Conservation (phyloP, 2,329 filamentous ascomycete species). For the Nemania diffusa region DNA sequence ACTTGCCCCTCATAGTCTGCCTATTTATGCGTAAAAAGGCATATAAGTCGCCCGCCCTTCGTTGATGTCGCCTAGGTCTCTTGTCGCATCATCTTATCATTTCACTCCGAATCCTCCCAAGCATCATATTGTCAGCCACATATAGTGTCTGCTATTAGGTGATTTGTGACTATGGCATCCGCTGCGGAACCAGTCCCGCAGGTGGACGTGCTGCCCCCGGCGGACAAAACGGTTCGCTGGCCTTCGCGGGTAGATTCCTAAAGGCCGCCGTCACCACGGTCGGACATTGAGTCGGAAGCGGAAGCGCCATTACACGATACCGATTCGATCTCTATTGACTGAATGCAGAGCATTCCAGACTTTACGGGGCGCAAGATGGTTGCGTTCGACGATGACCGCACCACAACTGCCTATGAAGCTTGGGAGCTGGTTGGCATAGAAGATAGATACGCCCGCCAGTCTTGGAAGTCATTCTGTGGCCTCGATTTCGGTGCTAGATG, state of each 20-base stretch:
- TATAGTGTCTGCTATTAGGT: background rate
- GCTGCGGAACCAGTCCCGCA: background rate
- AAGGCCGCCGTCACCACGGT: background rate
- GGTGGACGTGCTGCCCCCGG: background rate
- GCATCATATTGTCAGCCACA: background rate
- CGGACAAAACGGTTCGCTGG: background rate
- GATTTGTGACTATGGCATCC: slow-evolving; percentile 8
- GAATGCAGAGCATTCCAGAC: slow-evolving; percentile 17
- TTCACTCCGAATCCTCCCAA: background rate
- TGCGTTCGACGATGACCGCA: slow-evolving; percentile 22
- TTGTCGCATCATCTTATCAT: background rate
- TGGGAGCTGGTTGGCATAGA: slow-evolving; percentile 26
- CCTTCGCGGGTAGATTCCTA: background rate
- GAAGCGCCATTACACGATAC: slow-evolving; percentile 8
- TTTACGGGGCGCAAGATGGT: slow-evolving; percentile 9
- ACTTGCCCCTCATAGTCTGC: background rate
- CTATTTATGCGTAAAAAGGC: slow-evolving; percentile 10
- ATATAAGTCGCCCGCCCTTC: slow-evolving; percentile 6
- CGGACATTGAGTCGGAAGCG: background rate
- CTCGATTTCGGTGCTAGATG: slow-evolving; percentile 35
- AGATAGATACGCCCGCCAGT: slow-evolving; percentile 4
- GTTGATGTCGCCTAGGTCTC: background rate
- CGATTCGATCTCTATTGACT: slow-evolving; percentile 30
- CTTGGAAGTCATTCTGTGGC: slow-evolving; percentile 36
- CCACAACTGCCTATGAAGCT: slow-evolving; percentile 29